phyloP scores from a whole-genome alignment of 1,284 basidiomycete genomes.

The Caloboletus firmus region DNA sequence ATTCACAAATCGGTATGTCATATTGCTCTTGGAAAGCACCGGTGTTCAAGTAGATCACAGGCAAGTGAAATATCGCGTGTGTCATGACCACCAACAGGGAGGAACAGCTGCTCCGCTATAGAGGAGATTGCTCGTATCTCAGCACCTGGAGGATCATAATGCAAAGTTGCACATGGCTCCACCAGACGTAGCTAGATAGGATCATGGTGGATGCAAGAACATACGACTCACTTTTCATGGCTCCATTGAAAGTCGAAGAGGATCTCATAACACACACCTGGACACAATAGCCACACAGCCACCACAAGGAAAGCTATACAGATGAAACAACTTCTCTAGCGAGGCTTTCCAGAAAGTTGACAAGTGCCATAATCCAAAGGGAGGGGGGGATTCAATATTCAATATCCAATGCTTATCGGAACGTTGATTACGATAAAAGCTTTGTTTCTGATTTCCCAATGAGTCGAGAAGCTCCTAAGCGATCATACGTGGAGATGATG shows the following conservation, averaged over 20 bases:
- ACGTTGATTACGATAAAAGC: neutral
- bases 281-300: neutral
- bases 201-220: neutral
- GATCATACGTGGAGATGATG: neutral
- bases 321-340: neutral
- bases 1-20: neutral
- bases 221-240: neutral
- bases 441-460: conserved; percentile 6
- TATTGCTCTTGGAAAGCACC: too few species aligned
- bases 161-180: too few species aligned
- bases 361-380: conserved; percentile 2
- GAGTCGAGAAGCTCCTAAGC: conserved; percentile 2
- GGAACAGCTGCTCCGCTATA: neutral
- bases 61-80: neutral
- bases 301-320: conserved; percentile 14
- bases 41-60: neutral
- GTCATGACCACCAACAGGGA: neutral
- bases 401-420: neutral
- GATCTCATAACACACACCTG: neutral
- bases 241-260: neutral
- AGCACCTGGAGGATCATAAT: neutral
- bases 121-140: neutral
- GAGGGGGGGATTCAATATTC: too few species aligned
- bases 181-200: neutral
- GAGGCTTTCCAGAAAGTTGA: neutral